phyloP scores from a whole-genome alignment of 164 flowering plant species.

The Umbellularia californica region DNA sequence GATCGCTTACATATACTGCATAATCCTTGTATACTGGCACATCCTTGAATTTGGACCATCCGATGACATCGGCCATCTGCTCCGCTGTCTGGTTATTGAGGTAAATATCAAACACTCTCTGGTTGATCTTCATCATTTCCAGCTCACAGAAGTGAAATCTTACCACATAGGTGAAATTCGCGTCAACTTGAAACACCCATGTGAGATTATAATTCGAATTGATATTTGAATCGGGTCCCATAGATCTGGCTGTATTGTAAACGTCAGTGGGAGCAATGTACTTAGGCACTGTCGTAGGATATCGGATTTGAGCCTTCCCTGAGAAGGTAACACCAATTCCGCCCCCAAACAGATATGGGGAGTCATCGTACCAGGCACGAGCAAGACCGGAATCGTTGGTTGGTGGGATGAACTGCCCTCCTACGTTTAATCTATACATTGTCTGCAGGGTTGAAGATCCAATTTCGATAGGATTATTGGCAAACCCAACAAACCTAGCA shows the following conservation, averaged over 20 bases:
- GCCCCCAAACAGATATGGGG: constrained; percentile 53
- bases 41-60: constrained; percentile 31
- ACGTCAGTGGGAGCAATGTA: constrained; percentile 54
- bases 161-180: constrained; percentile 53
- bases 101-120: constrained; percentile 55
- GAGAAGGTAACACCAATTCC: constrained; percentile 38
- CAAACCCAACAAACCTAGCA: constrained; percentile 40
- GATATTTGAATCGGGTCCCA: constrained; percentile 46
- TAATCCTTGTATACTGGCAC: constrained; percentile 53
- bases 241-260: constrained; percentile 47
- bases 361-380: constrained; percentile 73
- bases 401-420: constrained; percentile 62
- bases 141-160: constrained; percentile 76
- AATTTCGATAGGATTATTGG: constrained; percentile 28
- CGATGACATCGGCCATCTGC: constrained; percentile 46
- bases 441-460: constrained; percentile 32
- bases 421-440: constrained; percentile 70
- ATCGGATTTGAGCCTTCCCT: constrained; percentile 21
- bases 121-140: constrained; percentile 29
- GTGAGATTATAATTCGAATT: constrained; percentile 59
- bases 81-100: constrained; percentile 60
- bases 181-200: constrained; percentile 63
- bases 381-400: constrained; percentile 52
- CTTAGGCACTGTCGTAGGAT: constrained; percentile 23
- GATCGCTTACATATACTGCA: constrained; percentile 32